A percentile compares a stretch with the other conserved stretches of the same genome.
These are phyloP conservation scores for Colletotrichum lupini DNA, from an alignment of 2,329 filamentous ascomycete genomes.

Conservation along the genomic window DNA sequence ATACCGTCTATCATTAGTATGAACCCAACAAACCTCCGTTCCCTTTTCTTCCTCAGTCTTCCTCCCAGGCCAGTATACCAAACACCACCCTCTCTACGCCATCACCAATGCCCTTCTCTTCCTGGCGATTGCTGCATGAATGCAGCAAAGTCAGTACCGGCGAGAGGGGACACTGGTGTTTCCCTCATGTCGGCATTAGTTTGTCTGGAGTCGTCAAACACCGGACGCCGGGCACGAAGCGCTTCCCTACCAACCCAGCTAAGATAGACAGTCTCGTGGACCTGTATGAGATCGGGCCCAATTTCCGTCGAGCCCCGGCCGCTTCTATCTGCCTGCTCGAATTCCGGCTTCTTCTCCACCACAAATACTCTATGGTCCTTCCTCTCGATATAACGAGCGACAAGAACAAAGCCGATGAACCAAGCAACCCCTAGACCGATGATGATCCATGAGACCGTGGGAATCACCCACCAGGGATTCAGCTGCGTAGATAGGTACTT, in stretches of 20 bases:
- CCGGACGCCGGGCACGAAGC: constrained; percentile 22
- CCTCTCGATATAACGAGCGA: constrained; percentile 43
- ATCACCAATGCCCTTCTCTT: constrained; percentile 1
- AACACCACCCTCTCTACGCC: background rate
- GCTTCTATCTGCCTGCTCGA: constrained; percentile 42
- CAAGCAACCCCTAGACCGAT: constrained; percentile 43
- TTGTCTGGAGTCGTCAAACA: constrained; percentile 19
- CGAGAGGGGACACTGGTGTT: constrained; percentile 22
- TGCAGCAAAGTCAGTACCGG: constrained; percentile 30
- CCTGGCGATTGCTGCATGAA: constrained; percentile 15
- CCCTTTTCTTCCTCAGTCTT: background rate
- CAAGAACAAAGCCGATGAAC: constrained; percentile 48
- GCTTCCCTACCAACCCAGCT: constrained; percentile 47
- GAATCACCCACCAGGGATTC: constrained; percentile 45
- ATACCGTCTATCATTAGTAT: background rate
- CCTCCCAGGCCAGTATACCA: background rate
- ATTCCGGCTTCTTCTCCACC: constrained; percentile 48
- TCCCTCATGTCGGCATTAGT: constrained; percentile 6
- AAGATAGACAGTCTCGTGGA: constrained; percentile 50
- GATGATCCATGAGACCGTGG: constrained; percentile 45
- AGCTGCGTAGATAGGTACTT: background rate
- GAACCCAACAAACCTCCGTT: background rate
- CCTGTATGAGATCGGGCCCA: constrained; percentile 43
- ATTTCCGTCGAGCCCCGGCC: background rate
- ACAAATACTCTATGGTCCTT: constrained; percentile 47